phyloP scores from a whole-genome alignment of 257 asterid species.

The Striga asiatica region DNA sequence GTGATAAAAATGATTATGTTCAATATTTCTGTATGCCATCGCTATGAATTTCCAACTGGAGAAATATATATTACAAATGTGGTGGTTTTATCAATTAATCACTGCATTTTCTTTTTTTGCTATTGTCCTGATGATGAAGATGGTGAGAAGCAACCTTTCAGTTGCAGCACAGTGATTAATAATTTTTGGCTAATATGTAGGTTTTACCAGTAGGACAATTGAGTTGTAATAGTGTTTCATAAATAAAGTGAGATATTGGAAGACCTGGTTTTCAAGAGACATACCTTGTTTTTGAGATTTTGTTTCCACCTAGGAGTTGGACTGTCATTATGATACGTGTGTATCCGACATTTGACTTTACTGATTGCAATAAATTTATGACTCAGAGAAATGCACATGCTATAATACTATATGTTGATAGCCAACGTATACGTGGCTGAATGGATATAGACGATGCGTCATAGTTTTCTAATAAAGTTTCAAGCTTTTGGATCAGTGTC shows the following conservation, averaged over 20 bases:
- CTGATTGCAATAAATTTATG: conserved; percentile 3
- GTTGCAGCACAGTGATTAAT: not conserved
- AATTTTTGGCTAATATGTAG: not conserved
- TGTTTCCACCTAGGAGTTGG: not conserved
- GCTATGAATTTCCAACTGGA: not conserved
- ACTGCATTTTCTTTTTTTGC: not conserved
- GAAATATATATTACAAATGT: not conserved
- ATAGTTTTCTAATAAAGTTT: not conserved
- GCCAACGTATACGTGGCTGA: conserved; percentile 3
- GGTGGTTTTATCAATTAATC: not conserved
- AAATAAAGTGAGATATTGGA: not conserved
- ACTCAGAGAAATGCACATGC: not conserved
- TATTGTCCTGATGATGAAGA: not conserved
- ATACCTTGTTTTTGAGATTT: conserved; percentile 4
- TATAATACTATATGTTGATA: too few relatives aligned
- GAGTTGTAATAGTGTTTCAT: conserved; percentile 3
- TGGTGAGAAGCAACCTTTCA: conserved; percentile 1
- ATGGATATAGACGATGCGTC: not conserved
- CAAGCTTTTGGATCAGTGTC: not conserved
- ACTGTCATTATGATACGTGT: not conserved
- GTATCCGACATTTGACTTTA: not conserved
- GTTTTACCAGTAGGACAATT: not conserved
- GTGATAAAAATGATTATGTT: not conserved
- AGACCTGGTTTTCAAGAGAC: not conserved
- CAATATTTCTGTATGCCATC: not conserved